These are phyloP conservation scores for Alternaria ethzedia DNA, from an alignment of 2,329 filamentous ascomycete genomes.

Conservation along the genomic window DNA sequence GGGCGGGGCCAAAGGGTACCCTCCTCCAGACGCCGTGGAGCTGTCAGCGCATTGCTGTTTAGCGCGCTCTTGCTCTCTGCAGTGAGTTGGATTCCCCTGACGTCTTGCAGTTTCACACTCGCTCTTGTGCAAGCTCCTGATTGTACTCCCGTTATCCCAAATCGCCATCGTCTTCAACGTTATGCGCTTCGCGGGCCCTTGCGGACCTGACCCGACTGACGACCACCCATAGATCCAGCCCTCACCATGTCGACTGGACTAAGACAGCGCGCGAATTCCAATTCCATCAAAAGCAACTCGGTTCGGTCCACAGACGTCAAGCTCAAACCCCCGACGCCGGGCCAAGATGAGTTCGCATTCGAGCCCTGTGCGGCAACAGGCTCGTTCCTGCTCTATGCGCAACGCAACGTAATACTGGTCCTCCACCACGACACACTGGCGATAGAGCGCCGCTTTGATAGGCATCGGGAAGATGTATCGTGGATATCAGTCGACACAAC, in stretches of 20 bases:
- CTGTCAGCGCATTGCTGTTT: conserved; percentile 42
- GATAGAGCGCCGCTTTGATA: conserved; percentile 83
- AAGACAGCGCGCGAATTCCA: conserved; percentile 51
- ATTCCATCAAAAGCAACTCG: conserved; percentile 39
- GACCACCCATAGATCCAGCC: conserved; percentile 33
- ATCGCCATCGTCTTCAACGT: conserved; percentile 34
- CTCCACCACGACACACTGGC: conserved; percentile 91
- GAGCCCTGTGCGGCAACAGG: conserved; percentile 91
- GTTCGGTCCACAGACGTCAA: conserved; percentile 43
- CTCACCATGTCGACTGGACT: conserved; percentile 54
- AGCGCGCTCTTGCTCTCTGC: conserved; percentile 47
- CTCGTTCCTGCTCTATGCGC: conserved; percentile 86
- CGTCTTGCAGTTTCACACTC: conserved; percentile 33
- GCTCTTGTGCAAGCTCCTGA: conserved; percentile 37
- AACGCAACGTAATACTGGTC: conserved; percentile 82
- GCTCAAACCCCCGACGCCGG: conserved; percentile 51
- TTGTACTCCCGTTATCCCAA: conserved; percentile 35
- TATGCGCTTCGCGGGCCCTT: conserved; percentile 39
- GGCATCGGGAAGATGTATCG: conserved; percentile 81
- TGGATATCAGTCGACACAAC: conserved; percentile 89
- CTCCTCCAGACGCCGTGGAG: conserved; percentile 46
- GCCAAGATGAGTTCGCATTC: conserved; percentile 63
- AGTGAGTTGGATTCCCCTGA: conserved; percentile 47
- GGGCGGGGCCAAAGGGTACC: conserved; percentile 49
- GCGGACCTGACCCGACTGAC: conserved; percentile 39